Evolutionary conservation across 2,329 filamentous ascomycete genomes (phyloP).

Genomic region (Basipetospora sp.): DNA sequence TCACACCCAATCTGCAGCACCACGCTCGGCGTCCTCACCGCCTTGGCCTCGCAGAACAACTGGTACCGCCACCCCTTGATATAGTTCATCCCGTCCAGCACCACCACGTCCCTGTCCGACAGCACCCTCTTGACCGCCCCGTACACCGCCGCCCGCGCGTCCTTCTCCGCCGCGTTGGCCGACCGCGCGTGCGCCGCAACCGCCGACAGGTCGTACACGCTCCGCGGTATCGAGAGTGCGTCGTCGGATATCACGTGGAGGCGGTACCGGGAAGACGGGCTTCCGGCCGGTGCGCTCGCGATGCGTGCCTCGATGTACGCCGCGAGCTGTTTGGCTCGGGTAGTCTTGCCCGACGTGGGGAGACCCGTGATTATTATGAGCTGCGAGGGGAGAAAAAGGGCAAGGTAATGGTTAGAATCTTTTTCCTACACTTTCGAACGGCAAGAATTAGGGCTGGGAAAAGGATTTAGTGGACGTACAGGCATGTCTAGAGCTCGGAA

Average conservation of each 20-base stretch:
- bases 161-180: constrained; percentile 64
- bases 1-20: constrained; percentile 52
- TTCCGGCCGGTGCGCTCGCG: constrained; percentile 13
- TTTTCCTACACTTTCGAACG: too few relatives aligned
- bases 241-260: constrained; percentile 64
- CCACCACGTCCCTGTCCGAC: constrained; percentile 57
- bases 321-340: constrained; percentile 51
- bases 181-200: constrained; percentile 48
- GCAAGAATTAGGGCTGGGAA: too few relatives aligned
- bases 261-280: constrained; percentile 35
- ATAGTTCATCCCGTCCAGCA: constrained; percentile 71
- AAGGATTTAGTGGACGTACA: too few relatives aligned
- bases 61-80: constrained; percentile 86
- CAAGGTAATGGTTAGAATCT: too few relatives aligned
- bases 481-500: too few relatives aligned
- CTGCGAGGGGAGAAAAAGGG: constrained; percentile 25
- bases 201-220: constrained; percentile 53
- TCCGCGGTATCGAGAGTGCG: constrained; percentile 51
- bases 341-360: constrained; percentile 55
- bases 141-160: constrained; percentile 62
- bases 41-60: constrained; percentile 72
- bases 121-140: constrained; percentile 66
- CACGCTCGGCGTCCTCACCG: constrained; percentile 58
- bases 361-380: constrained; percentile 53
- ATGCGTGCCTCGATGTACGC: constrained; percentile 48